These are phyloP conservation scores for Komagataella phaffii DNA, from an alignment of 805 yeast species.

Conservation along the genomic window DNA sequence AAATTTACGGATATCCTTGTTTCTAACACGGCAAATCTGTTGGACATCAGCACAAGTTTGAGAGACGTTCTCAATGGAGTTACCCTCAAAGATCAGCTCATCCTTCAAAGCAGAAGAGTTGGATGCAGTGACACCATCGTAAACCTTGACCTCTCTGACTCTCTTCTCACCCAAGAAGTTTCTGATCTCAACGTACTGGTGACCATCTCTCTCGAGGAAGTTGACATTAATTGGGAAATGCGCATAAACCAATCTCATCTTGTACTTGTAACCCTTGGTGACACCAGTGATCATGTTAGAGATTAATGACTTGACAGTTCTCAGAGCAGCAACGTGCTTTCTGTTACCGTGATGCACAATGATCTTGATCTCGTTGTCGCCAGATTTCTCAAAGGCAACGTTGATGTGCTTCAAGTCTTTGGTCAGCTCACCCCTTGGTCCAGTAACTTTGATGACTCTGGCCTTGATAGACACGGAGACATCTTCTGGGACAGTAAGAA, in stretches of 20 bases:
- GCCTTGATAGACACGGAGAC: slow-evolving; percentile 87
- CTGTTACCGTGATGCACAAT: slow-evolving; percentile 98
- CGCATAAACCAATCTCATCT: slow-evolving; percentile 99
- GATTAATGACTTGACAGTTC: slow-evolving; percentile 95
- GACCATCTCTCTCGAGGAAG: slow-evolving; percentile 68
- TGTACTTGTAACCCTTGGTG: slow-evolving; percentile 97
- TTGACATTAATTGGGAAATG: slow-evolving; percentile 99
- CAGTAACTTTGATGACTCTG: slow-evolving; percentile 80
- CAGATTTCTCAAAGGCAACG: slow-evolving; percentile 79
- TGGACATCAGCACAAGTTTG: slow-evolving; percentile 98
- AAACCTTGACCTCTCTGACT: slow-evolving; percentile 77
- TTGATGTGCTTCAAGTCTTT: slow-evolving; percentile 92
- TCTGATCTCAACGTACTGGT: slow-evolving; percentile 83
- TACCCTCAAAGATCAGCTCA: slow-evolving; percentile 85
- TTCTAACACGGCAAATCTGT: slow-evolving; percentile 96
- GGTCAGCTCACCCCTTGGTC: slow-evolving; percentile 93
- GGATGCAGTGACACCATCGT: slow-evolving; percentile 82
- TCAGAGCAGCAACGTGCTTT: slow-evolving; percentile 98
- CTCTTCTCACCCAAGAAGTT: slow-evolving; percentile 99
- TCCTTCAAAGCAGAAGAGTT: slow-evolving; percentile 81
- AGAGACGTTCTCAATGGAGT: slow-evolving; percentile 94
- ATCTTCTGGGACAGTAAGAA: slow-evolving; percentile 71
- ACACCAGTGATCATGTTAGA: slow-evolving; percentile 96
- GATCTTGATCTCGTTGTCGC: slow-evolving; percentile 65
- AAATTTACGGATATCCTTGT: slow-evolving; percentile 99